Conservation (phyloP, 2,329 filamentous ascomycete species). For the Ceratocystis harringtonii region DNA sequence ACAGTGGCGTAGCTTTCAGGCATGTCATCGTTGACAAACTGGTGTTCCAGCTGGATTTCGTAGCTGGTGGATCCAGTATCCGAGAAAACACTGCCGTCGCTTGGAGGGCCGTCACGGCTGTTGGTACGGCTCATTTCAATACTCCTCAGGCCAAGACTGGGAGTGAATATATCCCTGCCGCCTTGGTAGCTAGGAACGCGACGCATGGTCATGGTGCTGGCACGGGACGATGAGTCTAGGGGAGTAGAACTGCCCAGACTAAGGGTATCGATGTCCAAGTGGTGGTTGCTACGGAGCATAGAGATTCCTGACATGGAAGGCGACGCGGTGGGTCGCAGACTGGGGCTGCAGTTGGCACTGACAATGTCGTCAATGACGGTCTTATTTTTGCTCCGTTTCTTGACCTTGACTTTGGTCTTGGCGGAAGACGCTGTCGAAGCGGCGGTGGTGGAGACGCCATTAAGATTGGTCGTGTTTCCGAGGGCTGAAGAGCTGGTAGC, state of each 20-base stretch:
- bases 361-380: conserved; percentile 38
- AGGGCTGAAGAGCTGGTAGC: background rate
- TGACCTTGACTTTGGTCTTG: conserved; percentile 8
- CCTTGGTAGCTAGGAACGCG: conserved; percentile 15
- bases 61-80: conserved; percentile 60
- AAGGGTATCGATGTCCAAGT: conserved; percentile 50
- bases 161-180: conserved; percentile 25
- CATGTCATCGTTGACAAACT: conserved; percentile 43
- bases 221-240: conserved; percentile 42
- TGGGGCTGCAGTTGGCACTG: conserved; percentile 48
- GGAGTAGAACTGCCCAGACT: conserved; percentile 25
- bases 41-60: conserved; percentile 68
- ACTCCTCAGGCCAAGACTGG: conserved; percentile 36
- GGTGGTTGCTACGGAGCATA: conserved; percentile 59
- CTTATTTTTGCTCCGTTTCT: conserved; percentile 22
- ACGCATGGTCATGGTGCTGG: conserved; percentile 32
- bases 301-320: conserved; percentile 59
- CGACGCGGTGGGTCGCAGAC: conserved; percentile 37
- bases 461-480: background rate
- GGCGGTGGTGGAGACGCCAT: too few species aligned
- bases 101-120: conserved; percentile 41
- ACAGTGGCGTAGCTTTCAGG: conserved; percentile 25
- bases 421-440: conserved; percentile 5
- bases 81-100: conserved; percentile 44
- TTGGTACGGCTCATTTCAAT: conserved; percentile 38